These are phyloP conservation scores for Eutrema heterophyllum DNA, from an alignment of 345 rosid species.

Conservation along the genomic window DNA sequence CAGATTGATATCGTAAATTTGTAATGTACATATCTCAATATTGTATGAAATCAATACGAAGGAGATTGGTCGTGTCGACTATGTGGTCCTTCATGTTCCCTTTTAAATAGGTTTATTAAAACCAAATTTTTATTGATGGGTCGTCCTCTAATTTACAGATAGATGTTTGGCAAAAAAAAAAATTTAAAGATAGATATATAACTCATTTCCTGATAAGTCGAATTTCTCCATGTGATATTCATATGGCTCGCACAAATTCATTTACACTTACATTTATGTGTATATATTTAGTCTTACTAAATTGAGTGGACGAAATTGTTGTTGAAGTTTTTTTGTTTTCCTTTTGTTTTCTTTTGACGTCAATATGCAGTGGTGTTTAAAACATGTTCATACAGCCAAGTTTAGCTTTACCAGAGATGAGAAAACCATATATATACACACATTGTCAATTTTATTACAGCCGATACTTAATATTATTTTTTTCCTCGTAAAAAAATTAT, in stretches of 20 bases:
- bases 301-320: conserved; percentile 2
- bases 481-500: too few species aligned
- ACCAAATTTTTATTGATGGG: conserved; percentile 3
- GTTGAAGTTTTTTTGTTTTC: background rate
- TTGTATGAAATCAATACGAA: background rate
- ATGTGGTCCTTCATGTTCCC: conserved; percentile 8
- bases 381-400: background rate
- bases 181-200: background rate
- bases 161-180: too few species aligned
- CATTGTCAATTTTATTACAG: too few species aligned
- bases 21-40: conserved; percentile 6
- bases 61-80: background rate
- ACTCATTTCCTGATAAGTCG: conserved; percentile 23
- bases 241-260: conserved; percentile 9
- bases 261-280: background rate
- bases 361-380: background rate
- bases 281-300: background rate
- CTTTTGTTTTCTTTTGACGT: background rate
- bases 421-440: background rate
- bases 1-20: background rate
- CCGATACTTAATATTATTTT: too few species aligned
- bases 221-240: conserved; percentile 20
- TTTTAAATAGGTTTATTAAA: conserved; percentile 8
- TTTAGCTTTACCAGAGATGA: background rate
- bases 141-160: background rate